Percentiles rank a stretch among this genome's conserved stretches.
phyloP scores from a whole-genome alignment of 2,329 filamentous ascomycete species.

The Calonectria hongkongensis region DNA sequence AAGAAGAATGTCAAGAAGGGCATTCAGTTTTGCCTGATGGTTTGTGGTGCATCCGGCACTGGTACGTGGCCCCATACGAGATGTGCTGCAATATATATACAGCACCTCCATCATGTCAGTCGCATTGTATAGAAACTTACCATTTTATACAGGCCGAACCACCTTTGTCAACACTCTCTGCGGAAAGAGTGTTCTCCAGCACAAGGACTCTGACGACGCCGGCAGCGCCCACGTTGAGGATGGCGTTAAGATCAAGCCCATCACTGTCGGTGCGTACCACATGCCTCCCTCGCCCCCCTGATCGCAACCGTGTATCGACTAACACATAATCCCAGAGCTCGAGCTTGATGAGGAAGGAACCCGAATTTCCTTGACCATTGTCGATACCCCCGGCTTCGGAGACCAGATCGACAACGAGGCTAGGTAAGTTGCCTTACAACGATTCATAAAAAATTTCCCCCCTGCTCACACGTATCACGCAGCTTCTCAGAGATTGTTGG shows the following conservation, averaged over 20 bases:
- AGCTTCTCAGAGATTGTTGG: conserved; percentile 99
- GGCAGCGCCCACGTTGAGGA: conserved; percentile 93
- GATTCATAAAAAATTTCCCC: conserved; percentile 2
- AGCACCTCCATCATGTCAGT: conserved; percentile 37
- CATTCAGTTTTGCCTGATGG: conserved; percentile 99
- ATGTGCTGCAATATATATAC: conserved; percentile 41
- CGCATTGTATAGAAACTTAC: conserved; percentile 47
- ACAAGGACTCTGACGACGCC: conserved; percentile 96
- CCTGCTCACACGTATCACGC: conserved; percentile 37
- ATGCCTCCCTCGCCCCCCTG: not conserved
- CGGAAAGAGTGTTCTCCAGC: conserved; percentile 91
- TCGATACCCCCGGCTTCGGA: conserved; percentile 98
- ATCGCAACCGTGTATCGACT: conserved; percentile 52
- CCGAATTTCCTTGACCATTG: conserved; percentile 97
- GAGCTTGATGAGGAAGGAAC: conserved; percentile 99
- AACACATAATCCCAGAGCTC: conserved; percentile 76
- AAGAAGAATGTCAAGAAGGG: conserved; percentile 99
- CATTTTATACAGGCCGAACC: conserved; percentile 83
- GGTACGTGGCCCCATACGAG: conserved; percentile 74
- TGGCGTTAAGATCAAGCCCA: conserved; percentile 97
- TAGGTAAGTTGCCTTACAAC: conserved; percentile 74
- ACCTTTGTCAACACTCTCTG: conserved; percentile 99
- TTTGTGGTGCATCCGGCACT: conserved; percentile 98
- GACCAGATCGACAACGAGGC: conserved; percentile 99
- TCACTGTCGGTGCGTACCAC: conserved; percentile 86